These are phyloP conservation scores for Pyrenophora seminiperda DNA, from an alignment of 2,329 filamentous ascomycete species.

Conservation along the genomic window DNA sequence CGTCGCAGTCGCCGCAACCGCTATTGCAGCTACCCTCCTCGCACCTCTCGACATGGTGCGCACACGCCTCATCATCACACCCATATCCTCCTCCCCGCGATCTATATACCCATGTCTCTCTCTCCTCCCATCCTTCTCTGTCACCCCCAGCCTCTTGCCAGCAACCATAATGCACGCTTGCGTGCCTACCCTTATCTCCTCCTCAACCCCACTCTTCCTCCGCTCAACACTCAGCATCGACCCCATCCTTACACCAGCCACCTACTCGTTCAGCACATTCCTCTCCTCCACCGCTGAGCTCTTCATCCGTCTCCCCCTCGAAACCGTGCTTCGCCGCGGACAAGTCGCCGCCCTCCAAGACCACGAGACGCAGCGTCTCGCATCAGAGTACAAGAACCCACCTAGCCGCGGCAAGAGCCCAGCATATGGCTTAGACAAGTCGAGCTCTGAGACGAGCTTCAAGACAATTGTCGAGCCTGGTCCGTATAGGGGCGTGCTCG, in stretches of 20 bases:
- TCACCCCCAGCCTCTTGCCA: slow-evolving; percentile 71
- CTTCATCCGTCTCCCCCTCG: slow-evolving; percentile 84
- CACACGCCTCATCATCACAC: slow-evolving; percentile 83
- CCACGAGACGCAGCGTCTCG: slow-evolving; percentile 39
- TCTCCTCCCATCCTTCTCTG: slow-evolving; percentile 71
- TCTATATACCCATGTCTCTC: slow-evolving; percentile 79
- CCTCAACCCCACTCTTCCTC: slow-evolving; percentile 82
- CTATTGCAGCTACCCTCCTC: slow-evolving; percentile 76
- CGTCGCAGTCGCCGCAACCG: slow-evolving; percentile 69
- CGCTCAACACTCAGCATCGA: slow-evolving; percentile 85
- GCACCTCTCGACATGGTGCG: slow-evolving; percentile 89
- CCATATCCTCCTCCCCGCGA: slow-evolving; percentile 73
- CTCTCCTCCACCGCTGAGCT: slow-evolving; percentile 78
- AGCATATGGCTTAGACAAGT: slow-evolving; percentile 26
- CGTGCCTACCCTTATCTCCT: slow-evolving; percentile 79
- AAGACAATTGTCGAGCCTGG: slow-evolving; percentile 82
- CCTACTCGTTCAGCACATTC: slow-evolving; percentile 84
- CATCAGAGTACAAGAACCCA: slow-evolving; percentile 30
- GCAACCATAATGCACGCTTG: slow-evolving; percentile 88
- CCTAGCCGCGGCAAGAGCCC: slow-evolving; percentile 23
- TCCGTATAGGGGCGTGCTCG: slow-evolving; percentile 82
- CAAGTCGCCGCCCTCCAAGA: slow-evolving; percentile 70
- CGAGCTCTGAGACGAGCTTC: slow-evolving; percentile 41
- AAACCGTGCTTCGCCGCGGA: slow-evolving; percentile 87
- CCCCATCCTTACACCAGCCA: slow-evolving; percentile 76